Base-by-base conservation (phyloP, 345 rosid species). In the Rhodamnia argentea region DNA sequence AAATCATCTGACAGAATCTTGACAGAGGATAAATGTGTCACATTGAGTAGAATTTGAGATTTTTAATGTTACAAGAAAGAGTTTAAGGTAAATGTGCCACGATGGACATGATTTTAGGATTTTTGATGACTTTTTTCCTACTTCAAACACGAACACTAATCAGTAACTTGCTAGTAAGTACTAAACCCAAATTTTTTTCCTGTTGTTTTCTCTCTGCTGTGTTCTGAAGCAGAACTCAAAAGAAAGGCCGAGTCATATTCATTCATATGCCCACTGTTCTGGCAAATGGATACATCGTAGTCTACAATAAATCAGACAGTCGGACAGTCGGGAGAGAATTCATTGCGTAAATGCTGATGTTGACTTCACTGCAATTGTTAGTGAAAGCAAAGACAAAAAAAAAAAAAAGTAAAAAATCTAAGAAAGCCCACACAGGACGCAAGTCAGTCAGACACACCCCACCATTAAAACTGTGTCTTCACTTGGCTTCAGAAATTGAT, bases 401-500 rank as follows among this genome's bases (percentile, higher is more conserved):
- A 84, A 50, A 13, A 82, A 3, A 51, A 52, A 81, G 82, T 37
- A 13, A 82, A 3, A 62, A 62, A 57, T 53, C 84, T 82, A 53
- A 53, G 55, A 58, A 42, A 84, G 60, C 42, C 86, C 4, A 4
- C 27, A 11, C 62, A 70, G 42, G 44, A 47, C 51, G 86, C 42
- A 12, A 52, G 58, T 64, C 84, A 14, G 85, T 75, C 50, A 84
- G 47, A 47, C 44, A 56, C 92, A 89, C 29, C 59, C 85, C 47
- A 32, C 78, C 78, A 70, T 32, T 70, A 70, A 27, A 85, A 27
- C 29, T 74, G 82, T 86, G 92, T 88, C 83, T 87, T 76, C 92
- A 86, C 88, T 87, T 87, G 84, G 90, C 90, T 89, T 88, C 92
- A 82, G 89, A 90, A 87, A 86, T 88, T 91, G 90, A 89, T 88